Percentiles rank a stretch among this genome's conserved stretches.
Evolutionary conservation across 345 rosid genomes (phyloP).

Genomic region (Clarkia xantiana): DNA sequence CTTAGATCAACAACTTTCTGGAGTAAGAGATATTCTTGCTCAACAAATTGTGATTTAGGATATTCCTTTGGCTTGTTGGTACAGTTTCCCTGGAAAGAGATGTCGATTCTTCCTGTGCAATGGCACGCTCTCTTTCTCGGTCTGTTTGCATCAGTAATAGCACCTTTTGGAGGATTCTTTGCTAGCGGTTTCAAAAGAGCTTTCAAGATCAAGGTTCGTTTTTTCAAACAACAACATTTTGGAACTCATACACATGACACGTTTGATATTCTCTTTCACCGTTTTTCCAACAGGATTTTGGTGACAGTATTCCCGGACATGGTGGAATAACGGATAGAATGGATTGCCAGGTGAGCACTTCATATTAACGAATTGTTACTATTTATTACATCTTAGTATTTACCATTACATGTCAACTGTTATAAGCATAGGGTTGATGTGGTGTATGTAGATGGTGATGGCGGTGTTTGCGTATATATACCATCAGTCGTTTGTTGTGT

Average conservation of each 20-base stretch:
- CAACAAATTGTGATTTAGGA: too few species aligned
- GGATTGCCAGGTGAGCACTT: slow-evolving; percentile 77
- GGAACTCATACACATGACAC: too few species aligned
- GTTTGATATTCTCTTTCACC: background rate
- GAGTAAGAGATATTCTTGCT: background rate
- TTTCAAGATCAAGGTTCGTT: slow-evolving; percentile 76
- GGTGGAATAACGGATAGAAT: slow-evolving; percentile 95
- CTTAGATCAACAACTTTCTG: too few species aligned
- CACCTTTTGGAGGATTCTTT: slow-evolving; percentile 97
- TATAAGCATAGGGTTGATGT: too few species aligned
- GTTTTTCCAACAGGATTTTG: slow-evolving; percentile 61
- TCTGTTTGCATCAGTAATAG: slow-evolving; percentile 92
- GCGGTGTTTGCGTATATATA: slow-evolving; percentile 93
- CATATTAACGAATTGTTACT: too few species aligned
- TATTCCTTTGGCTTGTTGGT: too few species aligned
- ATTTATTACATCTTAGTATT: too few species aligned
- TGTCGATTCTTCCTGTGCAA: slow-evolving; percentile 70
- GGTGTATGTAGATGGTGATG: slow-evolving; percentile 93
- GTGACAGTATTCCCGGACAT: slow-evolving; percentile 98
- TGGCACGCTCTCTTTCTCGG: slow-evolving; percentile 94
- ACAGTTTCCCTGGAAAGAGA: slow-evolving; percentile 91
- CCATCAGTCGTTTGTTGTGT: slow-evolving; percentile 68
- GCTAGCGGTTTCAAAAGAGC: slow-evolving; percentile 98
- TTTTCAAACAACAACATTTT: too few species aligned
- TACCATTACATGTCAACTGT: too few species aligned